Base-by-base conservation (phyloP, 1,284 basidiomycete genomes). In the Porodaedalea pini region DNA sequence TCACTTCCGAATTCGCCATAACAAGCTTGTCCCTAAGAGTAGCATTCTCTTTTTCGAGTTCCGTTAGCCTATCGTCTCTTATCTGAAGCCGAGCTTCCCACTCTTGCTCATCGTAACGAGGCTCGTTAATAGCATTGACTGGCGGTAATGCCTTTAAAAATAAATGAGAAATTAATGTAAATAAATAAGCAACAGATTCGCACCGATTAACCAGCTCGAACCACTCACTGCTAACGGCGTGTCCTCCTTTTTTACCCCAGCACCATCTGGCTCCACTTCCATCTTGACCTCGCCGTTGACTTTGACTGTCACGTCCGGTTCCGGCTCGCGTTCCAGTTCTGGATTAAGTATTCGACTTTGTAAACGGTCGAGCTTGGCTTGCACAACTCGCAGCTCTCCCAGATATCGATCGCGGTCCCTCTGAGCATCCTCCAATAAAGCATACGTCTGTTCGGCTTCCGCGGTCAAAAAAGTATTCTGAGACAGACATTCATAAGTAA, bases 321-420 rank as follows among this genome's bases (percentile, higher is more conserved):
- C 71, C 21, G 59, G 61, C 56, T 62, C 39, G 56, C 69, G 71
- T 31, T 71, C 67, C 60, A 79, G 75, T 55, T 78, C 68, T 8
- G 75, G 71, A 47, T 71, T 70, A 4, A 88, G 78, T 1, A 83
- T 79, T 58, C 76, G 78, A 68, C 90, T 92, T 65, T 78, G 79
- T 51, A 86, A 68, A 39, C 90, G 80, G 66, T 94, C 92, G 47
- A 85, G 68, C n/a, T 84, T 82, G 62, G 79, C 87, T 71, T 93
- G 86, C 0, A 85, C 81, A 4, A 75, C 72, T 4, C 80, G 67
- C 25, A 94, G 80, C 43, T 85, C 80, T 36, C 78, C 75, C 54
- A 80, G 77, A 58, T 80, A 80, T 56, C 70, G 69, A 52, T 86
- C 80, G 50, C 77, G 81, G 60, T 85, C 77, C 17, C 73, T 69